These are phyloP conservation scores for Heterobasidion annosum DNA, from an alignment of 1,284 basidiomycete species.

Conservation along the genomic window DNA sequence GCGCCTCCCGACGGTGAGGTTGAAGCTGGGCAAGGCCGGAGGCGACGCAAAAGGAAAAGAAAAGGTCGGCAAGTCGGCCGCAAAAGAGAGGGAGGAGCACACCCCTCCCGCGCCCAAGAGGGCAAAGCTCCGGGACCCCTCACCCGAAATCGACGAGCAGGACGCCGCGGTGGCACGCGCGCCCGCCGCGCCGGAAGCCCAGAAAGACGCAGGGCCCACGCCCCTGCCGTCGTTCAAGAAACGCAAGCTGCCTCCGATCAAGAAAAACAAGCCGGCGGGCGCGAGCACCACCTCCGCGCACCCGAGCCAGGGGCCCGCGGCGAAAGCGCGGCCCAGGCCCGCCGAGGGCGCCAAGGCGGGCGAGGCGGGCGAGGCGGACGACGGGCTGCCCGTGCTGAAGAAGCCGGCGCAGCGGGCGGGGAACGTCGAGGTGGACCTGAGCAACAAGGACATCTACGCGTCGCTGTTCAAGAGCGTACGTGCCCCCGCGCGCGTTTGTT, in stretches of 20 bases:
- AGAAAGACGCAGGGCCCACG: conserved; percentile 14
- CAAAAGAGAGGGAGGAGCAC: background rate
- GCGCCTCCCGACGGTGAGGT: conserved; percentile 20
- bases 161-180: background rate
- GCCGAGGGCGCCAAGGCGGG: conserved; percentile 17
- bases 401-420: conserved; percentile 28
- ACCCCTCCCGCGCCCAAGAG: background rate
- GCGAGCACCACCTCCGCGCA: conserved; percentile 20
- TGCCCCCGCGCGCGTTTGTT: conserved; percentile 6
- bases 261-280: conserved; percentile 50
- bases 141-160: background rate
- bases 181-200: conserved; percentile 6
- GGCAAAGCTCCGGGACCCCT: background rate
- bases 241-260: conserved; percentile 62
- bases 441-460: conserved; percentile 51
- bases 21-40: conserved; percentile 17
- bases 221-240: conserved; percentile 34
- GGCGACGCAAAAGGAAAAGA: conserved; percentile 16
- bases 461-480: conserved; percentile 58
- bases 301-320: conserved; percentile 16
- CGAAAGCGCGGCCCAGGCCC: conserved; percentile 14
- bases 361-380: conserved; percentile 9
- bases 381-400: conserved; percentile 12
- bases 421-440: conserved; percentile 55
- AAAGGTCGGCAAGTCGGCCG: conserved; percentile 11